These are phyloP conservation scores for Kazachstania psychrophila DNA, from an alignment of 805 yeast genomes.

Conservation along the genomic window DNA sequence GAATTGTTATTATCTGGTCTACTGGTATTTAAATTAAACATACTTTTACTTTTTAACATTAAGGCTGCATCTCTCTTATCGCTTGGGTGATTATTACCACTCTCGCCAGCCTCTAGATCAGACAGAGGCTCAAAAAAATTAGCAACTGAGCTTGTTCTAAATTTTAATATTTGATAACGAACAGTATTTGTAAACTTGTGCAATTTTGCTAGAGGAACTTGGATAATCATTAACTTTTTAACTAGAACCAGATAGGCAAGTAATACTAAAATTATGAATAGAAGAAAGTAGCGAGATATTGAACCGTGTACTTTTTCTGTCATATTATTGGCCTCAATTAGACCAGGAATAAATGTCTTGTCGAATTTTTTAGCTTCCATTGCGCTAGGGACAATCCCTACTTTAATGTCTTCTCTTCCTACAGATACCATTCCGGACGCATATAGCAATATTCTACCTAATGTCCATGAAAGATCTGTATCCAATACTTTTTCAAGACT, in stretches of 20 bases:
- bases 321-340: not conserved
- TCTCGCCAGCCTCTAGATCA: conserved; percentile 7
- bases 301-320: not conserved
- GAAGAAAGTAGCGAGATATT: not conserved
- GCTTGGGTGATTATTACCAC: not conserved
- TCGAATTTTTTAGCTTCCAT: conserved; percentile 12
- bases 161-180: conserved; percentile 5
- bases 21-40: conserved; percentile 14
- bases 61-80: not conserved
- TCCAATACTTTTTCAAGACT: conserved; percentile 76
- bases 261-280: not conserved
- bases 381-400: conserved; percentile 26
- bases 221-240: not conserved
- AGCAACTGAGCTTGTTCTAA: not conserved
- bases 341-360: conserved; percentile 22
- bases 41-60: conserved; percentile 25
- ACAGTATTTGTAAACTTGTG: conserved; percentile 2
- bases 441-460: conserved; percentile 76
- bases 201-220: not conserved
- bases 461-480: conserved; percentile 87
- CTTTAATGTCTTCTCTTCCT: conserved; percentile 8
- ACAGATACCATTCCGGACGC: conserved; percentile 58
- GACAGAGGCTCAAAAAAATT: conserved; percentile 1
- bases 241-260: not conserved
- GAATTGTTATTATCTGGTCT: not conserved